Conservation (phyloP, 441 rosid genomes). For the Aleurites moluccanus region DNA sequence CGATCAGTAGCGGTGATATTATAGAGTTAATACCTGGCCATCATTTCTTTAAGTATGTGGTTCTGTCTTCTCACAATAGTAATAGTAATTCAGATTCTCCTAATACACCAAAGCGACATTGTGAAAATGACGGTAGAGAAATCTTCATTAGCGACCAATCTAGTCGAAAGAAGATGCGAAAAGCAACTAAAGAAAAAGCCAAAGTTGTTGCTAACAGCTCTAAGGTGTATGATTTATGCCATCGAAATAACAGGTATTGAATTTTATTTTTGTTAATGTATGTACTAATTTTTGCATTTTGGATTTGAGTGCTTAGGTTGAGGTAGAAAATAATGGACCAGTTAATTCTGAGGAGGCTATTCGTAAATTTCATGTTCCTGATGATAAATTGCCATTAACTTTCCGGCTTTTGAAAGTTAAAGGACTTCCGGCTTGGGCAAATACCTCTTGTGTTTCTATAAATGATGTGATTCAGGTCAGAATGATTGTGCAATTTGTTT, state of each 20-base stretch:
- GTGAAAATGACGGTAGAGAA: constrained; percentile 13
- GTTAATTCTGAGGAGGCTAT: constrained; percentile 40
- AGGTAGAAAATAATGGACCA: constrained; percentile 14
- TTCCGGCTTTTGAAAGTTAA: constrained; percentile 71
- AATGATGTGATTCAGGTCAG: constrained; percentile 81
- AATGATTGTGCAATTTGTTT: neutral
- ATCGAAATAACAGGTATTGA: neutral
- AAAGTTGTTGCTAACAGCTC: constrained; percentile 12
- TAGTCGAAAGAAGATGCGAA: constrained; percentile 47
- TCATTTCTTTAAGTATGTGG: constrained; percentile 60
- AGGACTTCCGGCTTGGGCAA: constrained; percentile 87
- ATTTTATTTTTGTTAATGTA: neutral
- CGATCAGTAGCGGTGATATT: constrained; percentile 52
- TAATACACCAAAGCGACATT: constrained; percentile 34
- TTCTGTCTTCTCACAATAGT: constrained; percentile 22
- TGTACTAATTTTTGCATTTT: neutral
- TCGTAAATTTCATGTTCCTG: constrained; percentile 42
- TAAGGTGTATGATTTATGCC: constrained; percentile 26
- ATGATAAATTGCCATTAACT: constrained; percentile 47
- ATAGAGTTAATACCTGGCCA: constrained; percentile 88
- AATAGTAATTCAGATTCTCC: constrained; percentile 19
- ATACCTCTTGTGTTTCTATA: constrained; percentile 79
- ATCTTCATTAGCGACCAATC: constrained; percentile 20
- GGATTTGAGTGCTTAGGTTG: constrained; percentile 27
- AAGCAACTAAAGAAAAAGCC: constrained; percentile 28